These are phyloP conservation scores for Podila epigama DNA, from an alignment of 192 early-diverging fungal genomes.

Conservation along the genomic window DNA sequence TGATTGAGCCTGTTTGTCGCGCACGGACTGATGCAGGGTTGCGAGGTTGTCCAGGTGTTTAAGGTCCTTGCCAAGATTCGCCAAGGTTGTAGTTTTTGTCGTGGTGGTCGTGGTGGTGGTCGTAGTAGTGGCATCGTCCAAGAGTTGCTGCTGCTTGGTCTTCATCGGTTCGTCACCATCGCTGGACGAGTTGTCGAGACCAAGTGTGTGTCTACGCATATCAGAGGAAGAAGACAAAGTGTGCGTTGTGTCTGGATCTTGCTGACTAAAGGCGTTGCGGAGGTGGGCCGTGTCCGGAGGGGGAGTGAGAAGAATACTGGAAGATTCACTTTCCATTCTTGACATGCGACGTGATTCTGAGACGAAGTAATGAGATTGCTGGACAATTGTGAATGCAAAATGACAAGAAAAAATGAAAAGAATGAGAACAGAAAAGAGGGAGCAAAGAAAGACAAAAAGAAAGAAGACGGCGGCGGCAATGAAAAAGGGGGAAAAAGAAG, in stretches of 20 bases:
- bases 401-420: background rate
- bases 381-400: background rate
- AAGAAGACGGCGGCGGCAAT: no score
- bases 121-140: constrained; percentile 12
- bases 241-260: no score
- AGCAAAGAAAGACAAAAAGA: background rate
- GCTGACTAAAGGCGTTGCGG: constrained; percentile 1
- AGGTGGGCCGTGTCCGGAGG: constrained; percentile 14
- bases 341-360: background rate
- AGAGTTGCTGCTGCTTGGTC: background rate
- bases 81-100: background rate
- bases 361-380: background rate
- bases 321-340: constrained; percentile 4
- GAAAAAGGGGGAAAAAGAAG: background rate
- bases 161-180: constrained; percentile 1
- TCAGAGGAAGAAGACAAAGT: no score
- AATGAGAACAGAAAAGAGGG: background rate
- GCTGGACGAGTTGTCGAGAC: background rate
- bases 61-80: background rate
- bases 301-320: constrained; percentile 10
- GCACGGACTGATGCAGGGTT: constrained; percentile 16
- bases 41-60: constrained; percentile 10
- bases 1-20: constrained; percentile 12
- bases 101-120: constrained; percentile 19
- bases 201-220: constrained; percentile 8